Percentiles rank a stretch among this genome's conserved stretches.
Evolutionary conservation across 139 green algal genomes (phyloP).

Genomic region (Eudorina sp.): DNA sequence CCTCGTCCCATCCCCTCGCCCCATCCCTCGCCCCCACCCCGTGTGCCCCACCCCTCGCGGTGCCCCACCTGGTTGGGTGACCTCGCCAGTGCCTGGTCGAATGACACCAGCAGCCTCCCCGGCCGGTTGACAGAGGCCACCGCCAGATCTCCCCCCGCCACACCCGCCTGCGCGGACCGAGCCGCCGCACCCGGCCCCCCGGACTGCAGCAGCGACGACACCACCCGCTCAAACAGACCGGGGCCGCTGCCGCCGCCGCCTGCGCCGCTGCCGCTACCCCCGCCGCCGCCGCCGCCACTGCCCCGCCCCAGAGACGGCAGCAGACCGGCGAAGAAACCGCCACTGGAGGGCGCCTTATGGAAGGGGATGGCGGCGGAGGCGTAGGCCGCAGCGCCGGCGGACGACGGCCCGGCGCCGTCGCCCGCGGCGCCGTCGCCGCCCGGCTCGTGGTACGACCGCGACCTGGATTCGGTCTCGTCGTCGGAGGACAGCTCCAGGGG

Average conservation of each 20-base stretch:
- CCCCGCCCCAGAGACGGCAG: not conserved
- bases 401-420: not conserved
- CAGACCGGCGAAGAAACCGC: slow-evolving; percentile 5
- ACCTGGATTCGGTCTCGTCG: slow-evolving; percentile 13
- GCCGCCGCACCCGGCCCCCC: slow-evolving; percentile 10
- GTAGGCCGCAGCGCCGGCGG: not conserved
- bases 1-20: not conserved
- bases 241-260: not conserved
- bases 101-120: slow-evolving; percentile 30
- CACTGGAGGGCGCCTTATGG: slow-evolving; percentile 1
- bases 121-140: not conserved
- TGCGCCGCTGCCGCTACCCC: not conserved
- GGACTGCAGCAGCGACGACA: slow-evolving; percentile 28
- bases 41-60: not conserved
- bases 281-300: not conserved
- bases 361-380: slow-evolving; percentile 42
- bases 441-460: slow-evolving; percentile 9
- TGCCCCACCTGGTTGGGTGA: not conserved
- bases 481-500: slow-evolving; percentile 12
- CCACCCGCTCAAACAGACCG: slow-evolving; percentile 31
- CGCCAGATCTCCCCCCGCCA: not conserved
- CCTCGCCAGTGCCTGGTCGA: slow-evolving; percentile 21
- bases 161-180: not conserved
- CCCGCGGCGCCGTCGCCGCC: not conserved
- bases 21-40: not conserved